phyloP scores from a whole-genome alignment of 257 asterid genomes.

The Solanum ahanhuiri region DNA sequence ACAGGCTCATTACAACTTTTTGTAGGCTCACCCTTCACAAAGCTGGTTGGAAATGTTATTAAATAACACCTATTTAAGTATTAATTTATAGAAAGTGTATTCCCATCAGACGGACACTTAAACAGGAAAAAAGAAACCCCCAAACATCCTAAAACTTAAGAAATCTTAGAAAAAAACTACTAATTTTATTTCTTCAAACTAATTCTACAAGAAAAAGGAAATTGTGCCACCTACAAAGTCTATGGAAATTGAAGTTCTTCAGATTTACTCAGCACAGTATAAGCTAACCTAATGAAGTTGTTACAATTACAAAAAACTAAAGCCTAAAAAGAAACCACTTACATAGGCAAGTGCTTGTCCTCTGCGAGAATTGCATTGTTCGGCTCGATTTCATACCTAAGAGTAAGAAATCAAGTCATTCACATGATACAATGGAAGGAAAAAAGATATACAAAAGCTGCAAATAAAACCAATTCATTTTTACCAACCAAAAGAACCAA shows the following conservation, averaged over 20 bases:
- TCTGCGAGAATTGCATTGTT: conserved; percentile 95
- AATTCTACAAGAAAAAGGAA: background rate
- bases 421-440: background rate
- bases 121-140: background rate
- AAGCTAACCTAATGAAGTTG: background rate
- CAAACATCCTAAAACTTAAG: background rate
- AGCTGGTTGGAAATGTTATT: background rate
- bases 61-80: background rate
- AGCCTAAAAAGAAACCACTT: conserved; percentile 15
- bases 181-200: background rate
- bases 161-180: background rate
- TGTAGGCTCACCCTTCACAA: background rate
- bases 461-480: background rate
- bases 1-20: background rate
- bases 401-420: background rate
- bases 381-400: conserved; percentile 55
- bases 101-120: background rate
- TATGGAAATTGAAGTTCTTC: background rate
- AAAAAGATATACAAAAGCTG: background rate
- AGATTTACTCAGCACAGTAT: background rate
- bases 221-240: background rate
- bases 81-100: background rate
- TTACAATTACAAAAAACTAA: background rate
- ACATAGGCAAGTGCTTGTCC: conserved; percentile 91
- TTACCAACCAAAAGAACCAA: background rate